Evolutionary conservation across 2,329 filamentous ascomycete species (phyloP).

Genomic region (Cladophialophora chaetospira): DNA sequence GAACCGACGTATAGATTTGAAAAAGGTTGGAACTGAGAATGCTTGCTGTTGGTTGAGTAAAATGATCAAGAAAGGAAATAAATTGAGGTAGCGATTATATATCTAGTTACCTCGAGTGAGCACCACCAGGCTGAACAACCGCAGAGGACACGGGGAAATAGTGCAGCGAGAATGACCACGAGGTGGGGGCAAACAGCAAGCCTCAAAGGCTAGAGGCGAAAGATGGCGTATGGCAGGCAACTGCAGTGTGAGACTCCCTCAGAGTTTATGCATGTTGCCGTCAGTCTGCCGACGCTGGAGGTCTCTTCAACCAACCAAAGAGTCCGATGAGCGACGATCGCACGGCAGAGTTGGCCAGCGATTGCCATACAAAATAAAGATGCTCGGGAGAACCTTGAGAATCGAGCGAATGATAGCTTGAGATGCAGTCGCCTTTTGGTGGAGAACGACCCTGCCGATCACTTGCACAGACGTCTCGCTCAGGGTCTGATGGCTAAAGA

Average conservation of each 20-base stretch:
- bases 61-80: neutral
- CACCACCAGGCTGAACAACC: constrained; percentile 13
- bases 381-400: constrained; percentile 5
- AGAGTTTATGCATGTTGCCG: constrained; percentile 24
- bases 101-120: neutral
- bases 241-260: constrained; percentile 6
- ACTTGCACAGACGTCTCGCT: neutral
- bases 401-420: constrained; percentile 16
- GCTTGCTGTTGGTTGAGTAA: neutral
- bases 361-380: constrained; percentile 23
- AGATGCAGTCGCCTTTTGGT: neutral
- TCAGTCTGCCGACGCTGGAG: constrained; percentile 13
- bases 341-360: constrained; percentile 19
- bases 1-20: no score
- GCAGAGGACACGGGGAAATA: neutral
- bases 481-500: constrained; percentile 18
- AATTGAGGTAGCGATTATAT: constrained; percentile 10
- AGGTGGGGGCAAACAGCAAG: neutral
- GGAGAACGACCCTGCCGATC: constrained; percentile 28
- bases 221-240: constrained; percentile 10
- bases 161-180: neutral
- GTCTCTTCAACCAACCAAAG: constrained; percentile 13
- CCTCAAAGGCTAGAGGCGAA: constrained; percentile 1
- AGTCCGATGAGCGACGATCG: constrained; percentile 18
- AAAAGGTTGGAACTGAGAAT: neutral